A percentile compares a stretch with the other conserved stretches of the same genome.
phyloP scores from a whole-genome alignment of 495 filamentous ascomycete species.

The Hyaloscypha finlandica region DNA sequence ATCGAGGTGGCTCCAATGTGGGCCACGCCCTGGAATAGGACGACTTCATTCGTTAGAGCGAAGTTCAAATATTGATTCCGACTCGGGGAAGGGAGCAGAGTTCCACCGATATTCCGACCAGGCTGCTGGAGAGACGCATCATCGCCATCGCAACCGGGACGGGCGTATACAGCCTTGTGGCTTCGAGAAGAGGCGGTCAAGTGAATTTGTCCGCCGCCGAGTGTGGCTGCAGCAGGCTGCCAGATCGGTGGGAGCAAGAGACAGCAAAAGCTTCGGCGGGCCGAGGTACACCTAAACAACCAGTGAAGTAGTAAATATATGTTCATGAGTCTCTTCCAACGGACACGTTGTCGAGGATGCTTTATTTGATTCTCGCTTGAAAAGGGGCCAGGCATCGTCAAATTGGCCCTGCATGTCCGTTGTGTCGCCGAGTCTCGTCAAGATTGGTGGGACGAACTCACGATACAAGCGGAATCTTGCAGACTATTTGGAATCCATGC shows the following conservation, averaged over 20 bases:
- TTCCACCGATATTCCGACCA: background rate
- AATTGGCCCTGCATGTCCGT: background rate
- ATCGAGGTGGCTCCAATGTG: too few relatives aligned
- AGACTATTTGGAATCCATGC: background rate
- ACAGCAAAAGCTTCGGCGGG: background rate
- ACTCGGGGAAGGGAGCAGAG: background rate
- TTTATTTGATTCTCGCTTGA: background rate
- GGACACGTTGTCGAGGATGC: too few relatives aligned
- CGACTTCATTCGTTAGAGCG: background rate
- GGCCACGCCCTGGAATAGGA: background rate
- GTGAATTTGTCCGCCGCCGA: too few relatives aligned
- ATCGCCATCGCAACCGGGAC: background rate
- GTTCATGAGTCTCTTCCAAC: too few relatives aligned
- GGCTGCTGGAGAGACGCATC: background rate
- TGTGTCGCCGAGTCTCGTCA: background rate
- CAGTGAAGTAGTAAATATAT: too few relatives aligned
- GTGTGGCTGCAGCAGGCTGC: background rate
- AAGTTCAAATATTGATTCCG: background rate
- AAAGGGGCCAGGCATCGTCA: background rate
- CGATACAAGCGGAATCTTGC: background rate
- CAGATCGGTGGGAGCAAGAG: background rate
- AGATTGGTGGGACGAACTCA: background rate
- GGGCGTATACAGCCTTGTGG: background rate
- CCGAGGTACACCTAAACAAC: background rate
- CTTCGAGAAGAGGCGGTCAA: background rate